These are phyloP conservation scores for Rosa multiflora DNA, from an alignment of 306 rosid species.

Conservation along the genomic window DNA sequence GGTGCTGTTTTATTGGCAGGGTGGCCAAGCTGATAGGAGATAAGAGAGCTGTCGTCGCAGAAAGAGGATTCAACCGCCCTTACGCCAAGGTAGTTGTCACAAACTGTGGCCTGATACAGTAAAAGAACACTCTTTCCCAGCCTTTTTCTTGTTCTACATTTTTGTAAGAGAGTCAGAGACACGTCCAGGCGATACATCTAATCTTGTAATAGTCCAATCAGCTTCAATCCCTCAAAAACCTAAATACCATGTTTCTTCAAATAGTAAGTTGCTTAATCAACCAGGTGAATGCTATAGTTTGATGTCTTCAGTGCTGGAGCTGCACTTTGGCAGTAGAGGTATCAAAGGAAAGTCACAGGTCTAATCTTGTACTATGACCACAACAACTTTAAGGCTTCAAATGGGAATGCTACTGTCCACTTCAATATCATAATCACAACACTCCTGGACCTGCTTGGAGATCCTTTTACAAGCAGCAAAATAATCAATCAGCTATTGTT, in stretches of 20 bases:
- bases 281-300: background rate
- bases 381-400: background rate
- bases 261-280: background rate
- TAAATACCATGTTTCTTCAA: background rate
- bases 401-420: background rate
- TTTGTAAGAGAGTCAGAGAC: conserved; percentile 9
- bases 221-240: background rate
- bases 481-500: conserved; percentile 4
- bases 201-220: background rate
- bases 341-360: background rate
- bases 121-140: conserved; percentile 3
- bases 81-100: conserved; percentile 62
- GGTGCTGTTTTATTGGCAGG: conserved; percentile 36
- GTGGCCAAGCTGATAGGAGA: conserved; percentile 92
- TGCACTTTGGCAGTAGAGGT: background rate
- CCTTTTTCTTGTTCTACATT: background rate
- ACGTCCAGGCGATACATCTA: background rate
- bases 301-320: background rate
- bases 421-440: background rate
- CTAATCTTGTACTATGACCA: background rate
- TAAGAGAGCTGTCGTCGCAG: conserved; percentile 81
- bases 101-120: conserved; percentile 59
- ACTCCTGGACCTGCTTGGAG: conserved; percentile 1
- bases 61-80: conserved; percentile 89
- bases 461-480: background rate